A percentile compares a stretch with the other conserved stretches of the same genome.
These are phyloP conservation scores for Populus hybrid DNA, from an alignment of 441 rosid species.

Conservation along the genomic window DNA sequence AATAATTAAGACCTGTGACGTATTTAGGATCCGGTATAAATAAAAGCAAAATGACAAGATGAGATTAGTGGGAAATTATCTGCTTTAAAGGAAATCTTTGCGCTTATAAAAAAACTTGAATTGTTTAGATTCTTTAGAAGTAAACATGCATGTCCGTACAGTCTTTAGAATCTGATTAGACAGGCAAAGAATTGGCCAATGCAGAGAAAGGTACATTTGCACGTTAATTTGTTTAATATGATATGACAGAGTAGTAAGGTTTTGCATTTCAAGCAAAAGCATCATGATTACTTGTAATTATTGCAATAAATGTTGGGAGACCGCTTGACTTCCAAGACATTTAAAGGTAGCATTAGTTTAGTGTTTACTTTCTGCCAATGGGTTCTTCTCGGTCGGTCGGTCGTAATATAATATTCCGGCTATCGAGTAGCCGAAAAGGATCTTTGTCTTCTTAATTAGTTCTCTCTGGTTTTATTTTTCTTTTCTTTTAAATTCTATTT, in stretches of 20 bases:
- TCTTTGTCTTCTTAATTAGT: not conserved
- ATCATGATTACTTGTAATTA: not conserved
- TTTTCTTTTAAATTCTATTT: too few relatives aligned
- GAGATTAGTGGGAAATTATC: too few relatives aligned
- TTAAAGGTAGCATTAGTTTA: not conserved
- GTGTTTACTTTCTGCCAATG: slow-evolving; percentile 5
- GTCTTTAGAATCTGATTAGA: too few relatives aligned
- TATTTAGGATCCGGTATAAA: too few relatives aligned
- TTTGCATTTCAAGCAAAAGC: not conserved
- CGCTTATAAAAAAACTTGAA: not conserved
- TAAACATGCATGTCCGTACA: not conserved
- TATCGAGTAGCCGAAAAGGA: not conserved
- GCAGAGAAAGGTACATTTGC: too few relatives aligned
- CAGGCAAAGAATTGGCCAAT: too few relatives aligned
- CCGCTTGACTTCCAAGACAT: slow-evolving; percentile 30
- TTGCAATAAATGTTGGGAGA: not conserved
- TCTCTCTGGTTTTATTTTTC: not conserved
- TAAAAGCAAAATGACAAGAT: too few relatives aligned
- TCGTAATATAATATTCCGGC: not conserved
- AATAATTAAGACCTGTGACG: too few relatives aligned
- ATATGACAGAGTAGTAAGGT: not conserved
- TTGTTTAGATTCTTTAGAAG: not conserved
- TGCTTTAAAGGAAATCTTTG: too few relatives aligned
- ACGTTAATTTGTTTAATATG: not conserved
- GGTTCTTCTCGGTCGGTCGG: slow-evolving; percentile 4